Evolutionary conservation across 192 early-diverging fungal species (phyloP), one percentile per base, ranked within the genome.

Genomic region (Backusella macrospora): DNA sequence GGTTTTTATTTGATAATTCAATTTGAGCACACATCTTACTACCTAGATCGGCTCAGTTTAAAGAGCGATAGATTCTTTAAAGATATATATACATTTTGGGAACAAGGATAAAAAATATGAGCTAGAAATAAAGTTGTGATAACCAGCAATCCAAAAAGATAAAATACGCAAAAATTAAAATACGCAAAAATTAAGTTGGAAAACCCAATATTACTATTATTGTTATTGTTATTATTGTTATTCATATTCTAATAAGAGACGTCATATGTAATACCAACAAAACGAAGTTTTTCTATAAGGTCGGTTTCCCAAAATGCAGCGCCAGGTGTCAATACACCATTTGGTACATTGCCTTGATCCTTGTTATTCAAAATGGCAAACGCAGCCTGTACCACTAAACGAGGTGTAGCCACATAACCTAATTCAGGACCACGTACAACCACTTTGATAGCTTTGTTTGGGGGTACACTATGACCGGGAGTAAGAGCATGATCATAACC

Each of bases 331-430:
- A 87, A 52, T 0, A 88, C 87, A 26, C 87, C 87, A 5, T 74
- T 63, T 21, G 85, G 86, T 7, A 88, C 70, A 21, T 59, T 34
- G 3, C 72, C 71, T 23, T 74, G 34, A 5, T 72, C 67, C 43
- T 85, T 83, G 34, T 89, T 76, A 18, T 71, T 49, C 39, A 89
- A 73, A 52, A 92, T 71, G 14, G 81, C 75, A 48, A 81, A 81
- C 9, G 89, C 89, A 73, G 83, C 82, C 66, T 86, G 82, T 49
- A 90, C 76, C 6, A 84, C 80, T 46, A 85, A 79, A 48, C 84
- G 84, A 45, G 90, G 88, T 6, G 91, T 92, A 26, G 89, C 81
- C 4, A 87, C 85, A 75, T 92, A 91, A 7, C 87, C 91, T 52
- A 83, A 77, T 80, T 92, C 90, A n/a, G 91, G 91, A 7, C 90